These are phyloP conservation scores for Silene vulgaris DNA, from an alignment of 179 eudicot species.

Conservation along the genomic window DNA sequence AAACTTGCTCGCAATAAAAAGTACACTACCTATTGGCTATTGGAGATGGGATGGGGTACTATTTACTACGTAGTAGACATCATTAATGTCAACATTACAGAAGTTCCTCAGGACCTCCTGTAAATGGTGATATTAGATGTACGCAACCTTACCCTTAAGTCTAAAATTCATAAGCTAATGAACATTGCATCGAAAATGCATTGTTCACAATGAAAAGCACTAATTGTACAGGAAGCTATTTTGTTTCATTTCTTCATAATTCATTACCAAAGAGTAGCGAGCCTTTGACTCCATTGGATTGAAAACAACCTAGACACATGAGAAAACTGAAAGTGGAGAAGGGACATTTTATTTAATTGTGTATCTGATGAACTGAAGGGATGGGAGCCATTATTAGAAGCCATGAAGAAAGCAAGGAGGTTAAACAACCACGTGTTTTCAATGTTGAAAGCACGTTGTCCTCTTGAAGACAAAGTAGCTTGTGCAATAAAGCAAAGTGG, in stretches of 20 bases:
- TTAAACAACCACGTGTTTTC: conserved; percentile 92
- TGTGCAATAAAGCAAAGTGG: conserved; percentile 99
- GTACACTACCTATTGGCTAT: not conserved
- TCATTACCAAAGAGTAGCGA: not conserved
- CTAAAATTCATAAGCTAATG: not conserved
- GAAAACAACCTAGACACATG: not conserved
- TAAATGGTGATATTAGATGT: not conserved
- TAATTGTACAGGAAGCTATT: not conserved
- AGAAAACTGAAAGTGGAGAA: not conserved
- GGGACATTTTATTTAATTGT: not conserved
- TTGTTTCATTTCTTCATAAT: not conserved
- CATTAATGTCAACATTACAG: not conserved
- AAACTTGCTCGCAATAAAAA: not conserved
- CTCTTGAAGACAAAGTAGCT: conserved; percentile 94
- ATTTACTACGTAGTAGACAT: not conserved
- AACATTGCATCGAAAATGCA: not conserved
- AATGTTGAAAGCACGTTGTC: conserved; percentile 97
- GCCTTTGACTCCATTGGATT: not conserved
- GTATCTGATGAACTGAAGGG: conserved; percentile 40
- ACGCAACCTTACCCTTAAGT: not conserved
- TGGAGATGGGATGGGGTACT: not conserved
- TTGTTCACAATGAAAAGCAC: not conserved
- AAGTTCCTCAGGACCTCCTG: not conserved
- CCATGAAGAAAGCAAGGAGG: conserved; percentile 94
- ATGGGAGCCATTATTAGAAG: conserved; percentile 70